Evolutionary conservation across 2,329 filamentous ascomycete genomes (phyloP), one percentile per base, ranked within the genome.

Genomic region (Mycocentrospora acerina): DNA sequence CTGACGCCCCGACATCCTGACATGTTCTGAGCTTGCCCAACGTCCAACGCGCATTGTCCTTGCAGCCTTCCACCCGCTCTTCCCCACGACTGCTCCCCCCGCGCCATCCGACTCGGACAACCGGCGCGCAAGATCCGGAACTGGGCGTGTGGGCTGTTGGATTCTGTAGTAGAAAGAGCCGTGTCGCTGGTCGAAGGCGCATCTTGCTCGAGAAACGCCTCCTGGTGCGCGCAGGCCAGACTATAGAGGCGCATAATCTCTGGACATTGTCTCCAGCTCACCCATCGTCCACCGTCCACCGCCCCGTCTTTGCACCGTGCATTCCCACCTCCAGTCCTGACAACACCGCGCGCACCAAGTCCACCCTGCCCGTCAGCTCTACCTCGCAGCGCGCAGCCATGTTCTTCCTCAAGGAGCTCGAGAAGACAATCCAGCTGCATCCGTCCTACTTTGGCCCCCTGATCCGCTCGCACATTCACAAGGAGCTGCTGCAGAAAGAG

Each of bases 401-500:
- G 93, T 98, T 97, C 72, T 98, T 98, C 76, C 87, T 98, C 52
- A 89, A 95, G 72, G 91, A 95, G 66, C 85, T 97, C 71, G 90
- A 95, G 73, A 90, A 91, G 66, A 86, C 88, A 64, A 90, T 97
- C 60, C 90, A 89, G 56, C 81, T 98, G 62, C 93, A 98, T 66
- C 93, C 93, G 18, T 97, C 91, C 10, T 98, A 94, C 74, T 97
- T 98, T 66, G 90, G 90, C 42, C 85, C 88, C 48, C 89, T 93
- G 65, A 94, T 96, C 76, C 85, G 91, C 59, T 86, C 94, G 55
- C 84, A 95, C 58, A 87, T 98, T 27, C 91, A 87, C 35, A 85
- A 86, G 55, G 90, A 91, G 69, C 82, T 98, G 18, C 80, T 95
- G 51, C 85, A 88, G 62, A 91, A 97, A 65, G 89, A 96, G 46